Evolutionary conservation across 1,284 basidiomycete genomes (phyloP).

Genomic region (Cryptococcus amylolentus): DNA sequence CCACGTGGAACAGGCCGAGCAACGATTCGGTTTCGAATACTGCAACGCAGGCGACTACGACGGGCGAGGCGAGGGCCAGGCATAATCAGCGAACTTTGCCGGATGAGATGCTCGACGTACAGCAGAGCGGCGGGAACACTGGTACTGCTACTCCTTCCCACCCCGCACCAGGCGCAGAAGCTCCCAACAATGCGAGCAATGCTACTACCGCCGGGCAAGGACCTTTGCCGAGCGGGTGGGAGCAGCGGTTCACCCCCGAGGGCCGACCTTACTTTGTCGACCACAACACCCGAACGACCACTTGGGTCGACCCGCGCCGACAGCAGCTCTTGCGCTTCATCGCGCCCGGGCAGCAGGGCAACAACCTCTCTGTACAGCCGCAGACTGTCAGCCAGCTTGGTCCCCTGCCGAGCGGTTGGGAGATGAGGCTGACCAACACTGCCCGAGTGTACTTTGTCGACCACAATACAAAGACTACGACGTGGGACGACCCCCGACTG

Average conservation of each 20-base stretch:
- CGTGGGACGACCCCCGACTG: conserved; percentile 91
- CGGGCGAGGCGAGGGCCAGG: conserved; percentile 67
- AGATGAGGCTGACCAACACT: conserved; percentile 91
- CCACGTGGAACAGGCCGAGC: conserved; percentile 80
- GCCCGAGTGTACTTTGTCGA: conserved; percentile 95
- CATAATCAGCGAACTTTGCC: conserved; percentile 72
- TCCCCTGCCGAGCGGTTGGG: conserved; percentile 93
- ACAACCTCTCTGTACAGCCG: conserved; percentile 71
- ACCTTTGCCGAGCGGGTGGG: conserved; percentile 91
- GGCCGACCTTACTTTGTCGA: conserved; percentile 97
- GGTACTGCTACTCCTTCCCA: conserved; percentile 30
- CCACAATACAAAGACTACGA: conserved; percentile 88
- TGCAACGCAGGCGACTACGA: conserved; percentile 54
- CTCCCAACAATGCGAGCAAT: conserved; percentile 42
- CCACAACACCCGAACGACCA: conserved; percentile 92
- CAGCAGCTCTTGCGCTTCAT: conserved; percentile 80
- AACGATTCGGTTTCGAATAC: conserved; percentile 50
- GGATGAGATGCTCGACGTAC: conserved; percentile 68
- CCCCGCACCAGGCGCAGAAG: conserved; percentile 13
- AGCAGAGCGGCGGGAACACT: conserved; percentile 11
- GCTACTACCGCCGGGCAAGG: conserved; percentile 76
- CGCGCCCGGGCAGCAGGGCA: conserved; percentile 65
- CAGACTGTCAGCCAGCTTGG: conserved; percentile 86
- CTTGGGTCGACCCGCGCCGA: conserved; percentile 95
- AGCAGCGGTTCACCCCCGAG: conserved; percentile 95